Percentiles rank a stretch among this genome's conserved stretches.
Conservation (phyloP, 164 flowering plant species). For the Magnolia officinalis region DNA sequence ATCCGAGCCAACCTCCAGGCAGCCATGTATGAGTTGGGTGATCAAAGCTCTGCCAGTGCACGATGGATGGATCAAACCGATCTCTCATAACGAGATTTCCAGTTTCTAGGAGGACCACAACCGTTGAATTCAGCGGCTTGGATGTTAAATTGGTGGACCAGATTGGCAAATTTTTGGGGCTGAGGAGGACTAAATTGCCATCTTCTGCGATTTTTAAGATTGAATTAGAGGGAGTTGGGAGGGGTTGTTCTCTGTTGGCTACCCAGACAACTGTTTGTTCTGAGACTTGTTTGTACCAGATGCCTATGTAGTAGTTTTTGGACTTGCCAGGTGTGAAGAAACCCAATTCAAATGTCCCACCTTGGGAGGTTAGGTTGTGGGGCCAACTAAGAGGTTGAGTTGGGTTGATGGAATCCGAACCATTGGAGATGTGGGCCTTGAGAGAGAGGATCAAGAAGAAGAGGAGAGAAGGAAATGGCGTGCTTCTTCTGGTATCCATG, state of each 20-base stretch:
- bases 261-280: conserved; percentile 23
- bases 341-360: conserved; percentile 18
- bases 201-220: conserved; percentile 20
- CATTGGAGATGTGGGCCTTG: conserved; percentile 7
- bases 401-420: conserved; percentile 15
- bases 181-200: conserved; percentile 53
- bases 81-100: conserved; percentile 58
- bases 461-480: neutral
- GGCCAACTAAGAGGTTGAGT: conserved; percentile 21
- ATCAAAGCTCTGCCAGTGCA: conserved; percentile 65
- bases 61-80: conserved; percentile 16
- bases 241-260: conserved; percentile 27
- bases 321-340: conserved; percentile 25
- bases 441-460: neutral
- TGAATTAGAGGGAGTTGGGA: conserved; percentile 8
- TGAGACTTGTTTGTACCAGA: conserved; percentile 18
- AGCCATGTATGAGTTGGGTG: conserved; percentile 49
- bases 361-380: conserved; percentile 20
- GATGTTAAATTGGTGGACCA: conserved; percentile 58
- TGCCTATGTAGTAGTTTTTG: conserved; percentile 20
- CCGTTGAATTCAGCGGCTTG: conserved; percentile 13
- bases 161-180: conserved; percentile 30
- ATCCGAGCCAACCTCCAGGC: conserved; percentile 45
- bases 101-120: conserved; percentile 40
- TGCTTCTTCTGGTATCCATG: neutral